Evolutionary conservation across 2,329 filamentous ascomycete genomes (phyloP), one percentile per base, ranked within the genome.

Genomic region (Talaromyces atroroseus): DNA sequence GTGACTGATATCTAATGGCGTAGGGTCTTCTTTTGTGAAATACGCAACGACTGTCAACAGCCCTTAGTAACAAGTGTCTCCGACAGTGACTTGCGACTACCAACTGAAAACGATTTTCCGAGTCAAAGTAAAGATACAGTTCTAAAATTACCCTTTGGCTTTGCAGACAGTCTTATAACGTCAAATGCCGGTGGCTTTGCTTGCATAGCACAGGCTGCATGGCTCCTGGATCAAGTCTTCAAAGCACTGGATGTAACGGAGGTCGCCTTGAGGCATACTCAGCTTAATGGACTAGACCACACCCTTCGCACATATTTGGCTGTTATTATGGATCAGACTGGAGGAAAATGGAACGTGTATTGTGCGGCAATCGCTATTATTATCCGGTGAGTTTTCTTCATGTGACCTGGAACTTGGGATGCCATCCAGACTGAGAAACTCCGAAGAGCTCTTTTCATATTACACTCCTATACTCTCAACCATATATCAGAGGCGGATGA

Each of bases 191-290:
- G 60, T 1, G 58, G 58, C 5, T 67, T 66, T 42, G 58, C 59
- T 12, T 60, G 62, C 11, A 32, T 59, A 5, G 62, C 61, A 2
- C 64, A 65, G 52, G 66, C 64, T 8, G 58, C 61, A 16, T 64
- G 60, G 55, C 62, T 67, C 16, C 29, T 65, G 6, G 65, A 65
- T 49, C 59, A 62, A 38, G 59, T 65, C 6, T 47, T 68, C 11
- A 50, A 59, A 48, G 23, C 49, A 8, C 23, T 61, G 16, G 20
- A 58, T 24, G 53, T 58, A 3, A 12, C 53, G 2, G 57, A 61
- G 34, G 14, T 56, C 6, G 54, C 62, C 44, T 24, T 29, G n/a
- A 56, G 54, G 52, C 51, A 58, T 21, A 45, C 52, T 21, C 59
- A 56, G n/a, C 52, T 64, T 4, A 38, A 59, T 40, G 57, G 49